These are phyloP conservation scores for Lasiodiplodia gonubiensis DNA, from an alignment of 2,329 filamentous ascomycete species.

Conservation along the genomic window DNA sequence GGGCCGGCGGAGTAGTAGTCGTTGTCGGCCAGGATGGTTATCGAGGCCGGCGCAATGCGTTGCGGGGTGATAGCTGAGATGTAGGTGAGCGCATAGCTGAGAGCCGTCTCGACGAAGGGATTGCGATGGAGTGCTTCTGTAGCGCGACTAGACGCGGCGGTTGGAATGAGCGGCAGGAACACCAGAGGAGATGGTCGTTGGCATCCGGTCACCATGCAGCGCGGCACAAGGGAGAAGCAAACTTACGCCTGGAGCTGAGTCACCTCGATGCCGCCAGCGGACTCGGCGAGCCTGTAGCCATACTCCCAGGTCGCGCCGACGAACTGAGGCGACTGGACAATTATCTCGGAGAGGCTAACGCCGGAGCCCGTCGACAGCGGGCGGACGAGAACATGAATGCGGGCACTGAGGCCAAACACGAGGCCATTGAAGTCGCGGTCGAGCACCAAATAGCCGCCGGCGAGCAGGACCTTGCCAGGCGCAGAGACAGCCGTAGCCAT, in stretches of 20 bases:
- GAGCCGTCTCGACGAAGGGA: conserved; percentile 88
- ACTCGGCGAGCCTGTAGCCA: conserved; percentile 71
- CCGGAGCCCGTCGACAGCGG: conserved; percentile 64
- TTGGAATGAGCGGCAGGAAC: conserved; percentile 27
- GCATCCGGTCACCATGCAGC: conserved; percentile 10
- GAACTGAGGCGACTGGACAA: conserved; percentile 93
- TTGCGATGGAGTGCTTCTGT: conserved; percentile 64
- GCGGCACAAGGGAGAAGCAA: conserved; percentile 7
- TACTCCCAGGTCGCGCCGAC: conserved; percentile 86
- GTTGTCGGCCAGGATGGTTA: conserved; percentile 92
- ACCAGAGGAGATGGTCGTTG: conserved; percentile 13
- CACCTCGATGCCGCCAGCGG: conserved; percentile 79
- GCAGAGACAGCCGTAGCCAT: conserved; percentile 69
- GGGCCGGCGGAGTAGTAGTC: conserved; percentile 82
- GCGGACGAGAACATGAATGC: conserved; percentile 66
- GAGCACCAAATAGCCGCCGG: conserved; percentile 93
- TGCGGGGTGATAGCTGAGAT: conserved; percentile 59
- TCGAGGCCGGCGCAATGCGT: conserved; percentile 68
- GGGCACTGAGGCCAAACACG: conserved; percentile 68
- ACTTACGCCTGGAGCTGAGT: conserved; percentile 80
- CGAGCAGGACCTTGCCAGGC: conserved; percentile 93
- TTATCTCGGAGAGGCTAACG: conserved; percentile 70
- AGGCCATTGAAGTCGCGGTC: conserved; percentile 83
- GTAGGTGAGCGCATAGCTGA: conserved; percentile 87
- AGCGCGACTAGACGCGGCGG: conserved; percentile 28